These are phyloP conservation scores for Aquilaria sinensis DNA, from an alignment of 345 rosid genomes.

Conservation along the genomic window DNA sequence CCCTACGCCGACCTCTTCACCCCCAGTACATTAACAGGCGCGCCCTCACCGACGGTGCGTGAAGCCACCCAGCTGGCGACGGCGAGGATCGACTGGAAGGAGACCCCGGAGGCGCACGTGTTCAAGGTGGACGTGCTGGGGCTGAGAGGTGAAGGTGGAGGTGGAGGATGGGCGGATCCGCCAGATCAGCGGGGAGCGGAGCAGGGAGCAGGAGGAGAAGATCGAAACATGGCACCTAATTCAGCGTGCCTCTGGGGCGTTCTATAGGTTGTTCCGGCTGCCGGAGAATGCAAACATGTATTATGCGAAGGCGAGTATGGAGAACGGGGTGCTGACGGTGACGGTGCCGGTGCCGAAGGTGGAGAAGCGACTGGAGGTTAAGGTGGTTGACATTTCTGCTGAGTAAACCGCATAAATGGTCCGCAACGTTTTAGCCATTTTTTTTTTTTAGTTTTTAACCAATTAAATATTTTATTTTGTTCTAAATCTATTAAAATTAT, in stretches of 20 bases:
- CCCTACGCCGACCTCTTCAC: neutral
- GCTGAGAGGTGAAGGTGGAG: conserved; percentile 35
- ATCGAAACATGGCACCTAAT: conserved; percentile 24
- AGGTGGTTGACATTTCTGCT: too few species aligned
- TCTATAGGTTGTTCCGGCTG: conserved; percentile 28
- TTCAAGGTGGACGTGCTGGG: conserved; percentile 9
- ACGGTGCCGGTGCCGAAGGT: conserved; percentile 31
- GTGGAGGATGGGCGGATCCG: conserved; percentile 29
- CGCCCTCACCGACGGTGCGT: conserved; percentile 12
- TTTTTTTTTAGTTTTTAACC: too few species aligned
- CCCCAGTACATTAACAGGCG: neutral
- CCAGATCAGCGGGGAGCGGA: conserved; percentile 32
- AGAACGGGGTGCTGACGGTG: conserved; percentile 47
- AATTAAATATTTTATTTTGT: too few species aligned
- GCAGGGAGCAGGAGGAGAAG: conserved; percentile 31
- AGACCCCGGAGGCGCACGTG: too few species aligned
- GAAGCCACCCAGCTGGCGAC: too few species aligned
- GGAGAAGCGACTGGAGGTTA: conserved; percentile 11
- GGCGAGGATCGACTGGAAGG: too few species aligned
- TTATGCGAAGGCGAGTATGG: conserved; percentile 45
- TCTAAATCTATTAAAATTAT: too few species aligned
- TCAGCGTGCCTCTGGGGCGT: conserved; percentile 26
- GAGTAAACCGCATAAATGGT: too few species aligned
- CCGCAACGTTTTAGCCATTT: too few species aligned
- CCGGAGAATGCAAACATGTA: conserved; percentile 29